Conservation (phyloP, 306 rosid species). For the Vicia villosa region DNA sequence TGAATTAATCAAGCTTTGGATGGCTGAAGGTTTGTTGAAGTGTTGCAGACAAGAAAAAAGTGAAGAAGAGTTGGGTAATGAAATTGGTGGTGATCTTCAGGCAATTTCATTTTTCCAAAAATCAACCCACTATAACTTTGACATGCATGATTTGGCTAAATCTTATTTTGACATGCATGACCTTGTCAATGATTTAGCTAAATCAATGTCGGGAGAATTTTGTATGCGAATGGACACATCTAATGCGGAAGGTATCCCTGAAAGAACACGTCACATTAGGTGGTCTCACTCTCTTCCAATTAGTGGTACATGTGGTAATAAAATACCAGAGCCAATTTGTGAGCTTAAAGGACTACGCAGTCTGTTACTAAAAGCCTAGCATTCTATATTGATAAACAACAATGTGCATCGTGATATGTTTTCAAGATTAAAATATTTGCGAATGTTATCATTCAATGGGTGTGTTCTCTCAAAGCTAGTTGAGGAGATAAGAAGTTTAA, state of each 20-base stretch:
- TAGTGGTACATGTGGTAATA: not conserved
- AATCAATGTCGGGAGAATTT: conserved; percentile 39
- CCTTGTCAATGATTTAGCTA: conserved; percentile 50
- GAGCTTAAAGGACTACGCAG: not conserved
- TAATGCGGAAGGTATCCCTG: not conserved
- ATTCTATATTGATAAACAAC: not conserved
- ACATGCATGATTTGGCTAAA: too few relatives aligned
- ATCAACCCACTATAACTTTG: not conserved
- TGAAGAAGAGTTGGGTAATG: conserved; percentile 45
- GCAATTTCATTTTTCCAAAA: conserved; percentile 47
- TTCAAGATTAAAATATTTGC: not conserved
- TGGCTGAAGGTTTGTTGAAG: conserved; percentile 38
- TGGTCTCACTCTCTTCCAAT: not conserved
- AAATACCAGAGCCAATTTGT: not conserved
- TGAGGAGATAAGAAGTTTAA: too few relatives aligned
- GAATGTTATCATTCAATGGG: not conserved
- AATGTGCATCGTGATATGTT: not conserved
- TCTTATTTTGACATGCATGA: conserved; percentile 36
- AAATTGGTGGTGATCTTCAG: conserved; percentile 40
- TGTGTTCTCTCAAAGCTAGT: not conserved
- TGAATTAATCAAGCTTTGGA: conserved; percentile 27
- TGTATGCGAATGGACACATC: not conserved
- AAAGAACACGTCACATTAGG: not conserved
- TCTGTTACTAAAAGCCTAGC: not conserved
- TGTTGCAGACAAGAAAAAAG: not conserved